A percentile compares a stretch with the other conserved stretches of the same genome.
Evolutionary conservation across 768 basidiomycete species (phyloP).

Genomic region (Termitomyces sp.): DNA sequence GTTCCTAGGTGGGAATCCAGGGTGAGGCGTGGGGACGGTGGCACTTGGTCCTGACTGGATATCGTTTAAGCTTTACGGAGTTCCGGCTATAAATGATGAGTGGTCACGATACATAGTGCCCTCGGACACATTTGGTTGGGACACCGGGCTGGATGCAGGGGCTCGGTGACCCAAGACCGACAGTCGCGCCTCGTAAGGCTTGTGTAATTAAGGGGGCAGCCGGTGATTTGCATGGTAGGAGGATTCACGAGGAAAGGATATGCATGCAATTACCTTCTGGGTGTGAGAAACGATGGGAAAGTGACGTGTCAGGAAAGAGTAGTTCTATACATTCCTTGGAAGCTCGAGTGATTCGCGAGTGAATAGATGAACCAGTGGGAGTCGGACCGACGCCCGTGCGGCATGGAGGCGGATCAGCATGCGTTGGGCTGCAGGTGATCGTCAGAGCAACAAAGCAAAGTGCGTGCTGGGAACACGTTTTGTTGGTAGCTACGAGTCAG

Average conservation of each 20-base stretch:
- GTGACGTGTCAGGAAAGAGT: background rate
- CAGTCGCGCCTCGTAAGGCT: background rate
- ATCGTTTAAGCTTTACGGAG: background rate
- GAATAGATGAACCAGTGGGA: background rate
- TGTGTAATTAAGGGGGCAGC: background rate
- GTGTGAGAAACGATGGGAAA: background rate
- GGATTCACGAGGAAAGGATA: no score
- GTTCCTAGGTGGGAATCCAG: background rate
- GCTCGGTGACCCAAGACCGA: background rate
- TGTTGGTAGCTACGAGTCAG: no score
- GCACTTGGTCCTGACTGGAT: background rate
- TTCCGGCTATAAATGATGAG: background rate
- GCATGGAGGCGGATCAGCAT: background rate
- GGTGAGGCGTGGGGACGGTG: background rate
- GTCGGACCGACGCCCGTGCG: background rate
- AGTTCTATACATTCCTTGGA: background rate
- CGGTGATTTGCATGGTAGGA: background rate
- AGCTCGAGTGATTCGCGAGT: background rate
- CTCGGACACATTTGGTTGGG: background rate
- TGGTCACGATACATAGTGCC: background rate
- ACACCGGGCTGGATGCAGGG: background rate
- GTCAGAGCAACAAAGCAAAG: background rate
- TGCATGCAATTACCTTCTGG: background rate
- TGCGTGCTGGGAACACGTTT: background rate
- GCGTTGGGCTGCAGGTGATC: background rate